Evolutionary conservation across 1,284 basidiomycete species (phyloP).

Genomic region (Sanghuangporus weigelae): DNA sequence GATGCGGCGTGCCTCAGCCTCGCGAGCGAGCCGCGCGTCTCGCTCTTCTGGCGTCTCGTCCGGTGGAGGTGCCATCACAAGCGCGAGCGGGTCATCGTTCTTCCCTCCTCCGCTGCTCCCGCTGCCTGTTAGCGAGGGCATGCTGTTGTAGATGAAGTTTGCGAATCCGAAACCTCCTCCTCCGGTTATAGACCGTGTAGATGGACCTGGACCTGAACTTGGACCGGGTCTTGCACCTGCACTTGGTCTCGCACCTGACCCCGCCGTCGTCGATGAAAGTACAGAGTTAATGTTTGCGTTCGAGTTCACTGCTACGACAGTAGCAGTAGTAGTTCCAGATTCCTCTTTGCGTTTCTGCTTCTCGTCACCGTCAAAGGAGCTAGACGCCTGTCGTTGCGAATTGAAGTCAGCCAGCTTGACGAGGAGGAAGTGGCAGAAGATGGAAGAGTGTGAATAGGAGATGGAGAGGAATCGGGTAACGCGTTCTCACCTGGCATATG

Average conservation of each 20-base stretch:
- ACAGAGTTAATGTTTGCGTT: neutral
- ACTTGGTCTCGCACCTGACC: no score
- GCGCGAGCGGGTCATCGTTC: conserved; percentile 31
- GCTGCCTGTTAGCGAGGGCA: neutral
- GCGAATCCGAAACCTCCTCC: neutral
- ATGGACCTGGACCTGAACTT: neutral
- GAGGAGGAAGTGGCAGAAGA: neutral
- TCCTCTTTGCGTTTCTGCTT: neutral
- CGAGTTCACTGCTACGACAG: no score
- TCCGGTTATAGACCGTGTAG: neutral
- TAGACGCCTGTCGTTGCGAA: neutral
- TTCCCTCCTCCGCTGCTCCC: neutral
- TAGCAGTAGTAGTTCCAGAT: neutral
- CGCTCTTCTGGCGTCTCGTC: conserved; percentile 45
- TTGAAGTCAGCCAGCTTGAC: neutral
- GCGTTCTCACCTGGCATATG: no score
- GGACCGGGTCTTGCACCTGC: neutral
- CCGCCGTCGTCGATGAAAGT: neutral
- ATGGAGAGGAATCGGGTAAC: no score
- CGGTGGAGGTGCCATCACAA: conserved; percentile 30
- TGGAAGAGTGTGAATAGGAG: neutral
- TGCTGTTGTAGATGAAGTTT: conserved; percentile 6
- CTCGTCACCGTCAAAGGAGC: neutral
- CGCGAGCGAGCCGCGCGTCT: conserved; percentile 32
- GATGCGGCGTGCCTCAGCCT: conserved; percentile 41